Evolutionary conservation across 2,329 filamentous ascomycete species (phyloP), one percentile per base, ranked within the genome.

Genomic region (Purpureocillium takamizusanense): DNA sequence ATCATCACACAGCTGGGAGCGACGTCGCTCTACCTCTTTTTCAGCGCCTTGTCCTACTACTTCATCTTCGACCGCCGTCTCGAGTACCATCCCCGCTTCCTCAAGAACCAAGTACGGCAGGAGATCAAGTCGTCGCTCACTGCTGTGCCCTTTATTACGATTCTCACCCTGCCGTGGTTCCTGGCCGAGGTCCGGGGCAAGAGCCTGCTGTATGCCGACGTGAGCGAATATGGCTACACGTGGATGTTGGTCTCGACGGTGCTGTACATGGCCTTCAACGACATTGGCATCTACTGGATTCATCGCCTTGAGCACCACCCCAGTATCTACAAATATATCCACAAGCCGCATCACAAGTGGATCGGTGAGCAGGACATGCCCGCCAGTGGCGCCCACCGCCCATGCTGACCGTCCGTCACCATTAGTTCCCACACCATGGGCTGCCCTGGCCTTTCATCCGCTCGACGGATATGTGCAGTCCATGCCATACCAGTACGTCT

Each of bases 21-120:
- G 38, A 53, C 59, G 12, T 37, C 38, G 10, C 49, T 59, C 25
- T 88, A 87, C 67, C 83, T 82, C 55, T 48, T 80, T 46, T 83
- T 77, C 55, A 78, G 82, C 17, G 70, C 76, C 29, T 63, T 86
- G 12, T 87, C 83, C 27, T 89, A 88, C 63, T 62, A 81, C 60
- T 77, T 86, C 61, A 66, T 89, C 39, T 70, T 67, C 43, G 66
- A 70, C 50, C 55, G 60, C 13, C 61, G 63, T 11, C 55, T 67
- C 36, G 63, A 67, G 49, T 50, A 69, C 45, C 67, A 70, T 47
- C 66, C 66, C 15, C 61, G 64, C 41, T 70, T 68, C 52, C 55
- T 70, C 38, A 60, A 67, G 56, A 67, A 69, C 53, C 67, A 70
- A 46, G 51, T 67, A 38, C 55, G 56, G 37, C 63, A 58, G 42